phyloP scores from a whole-genome alignment of 306 rosid genomes.

The Cucumis cinereus region DNA sequence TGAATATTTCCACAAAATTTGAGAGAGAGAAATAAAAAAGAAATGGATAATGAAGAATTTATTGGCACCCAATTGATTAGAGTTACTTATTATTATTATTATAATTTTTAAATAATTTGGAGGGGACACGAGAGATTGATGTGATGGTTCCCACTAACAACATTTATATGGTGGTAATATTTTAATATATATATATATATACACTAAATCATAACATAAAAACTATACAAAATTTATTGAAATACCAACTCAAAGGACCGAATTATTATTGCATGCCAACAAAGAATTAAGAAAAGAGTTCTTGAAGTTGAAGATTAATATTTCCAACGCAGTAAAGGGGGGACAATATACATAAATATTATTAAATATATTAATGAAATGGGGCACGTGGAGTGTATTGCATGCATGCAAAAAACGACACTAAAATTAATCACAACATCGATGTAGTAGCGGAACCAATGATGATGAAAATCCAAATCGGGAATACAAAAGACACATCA shows the following conservation, averaged over 20 bases:
- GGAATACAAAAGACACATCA: neutral
- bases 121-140: neutral
- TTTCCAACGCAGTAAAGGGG: neutral
- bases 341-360: neutral
- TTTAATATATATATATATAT: neutral
- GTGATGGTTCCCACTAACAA: neutral
- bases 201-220: neutral
- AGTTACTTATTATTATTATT: neutral
- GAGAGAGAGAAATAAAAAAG: too few species aligned
- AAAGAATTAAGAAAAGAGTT: neutral
- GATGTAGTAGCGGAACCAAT: neutral
- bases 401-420: neutral
- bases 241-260: neutral
- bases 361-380: neutral
- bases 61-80: neutral
- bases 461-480: neutral
- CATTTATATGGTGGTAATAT: neutral
- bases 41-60: too few species aligned
- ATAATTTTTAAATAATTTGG: neutral
- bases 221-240: neutral
- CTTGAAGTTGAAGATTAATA: neutral
- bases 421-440: neutral
- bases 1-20: too few species aligned
- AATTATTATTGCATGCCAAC: neutral
- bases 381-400: slow-evolving; percentile 1